These are phyloP conservation scores for Sugiyamaella neomexicana DNA, from an alignment of 1,139 yeast genomes.

Conservation along the genomic window DNA sequence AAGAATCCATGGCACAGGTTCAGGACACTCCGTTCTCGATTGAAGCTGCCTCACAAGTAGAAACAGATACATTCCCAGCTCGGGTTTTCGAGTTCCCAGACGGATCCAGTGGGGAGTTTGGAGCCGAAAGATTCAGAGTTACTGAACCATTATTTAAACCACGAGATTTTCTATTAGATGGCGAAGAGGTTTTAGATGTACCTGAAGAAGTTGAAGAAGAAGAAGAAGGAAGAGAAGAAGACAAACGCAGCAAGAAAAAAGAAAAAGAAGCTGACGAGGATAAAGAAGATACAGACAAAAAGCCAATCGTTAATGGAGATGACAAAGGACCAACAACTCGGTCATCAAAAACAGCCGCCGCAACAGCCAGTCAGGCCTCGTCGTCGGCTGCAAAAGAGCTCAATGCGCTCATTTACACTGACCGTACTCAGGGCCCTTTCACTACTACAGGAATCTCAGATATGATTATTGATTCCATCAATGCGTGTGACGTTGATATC, in stretches of 20 bases:
- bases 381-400: slow-evolving; percentile 21
- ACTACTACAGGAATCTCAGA: slow-evolving; percentile 59
- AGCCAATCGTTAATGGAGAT: background rate
- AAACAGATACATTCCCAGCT: slow-evolving; percentile 25
- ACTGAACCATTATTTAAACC: slow-evolving; percentile 73
- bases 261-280: slow-evolving; percentile 24
- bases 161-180: slow-evolving; percentile 39
- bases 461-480: slow-evolving; percentile 66
- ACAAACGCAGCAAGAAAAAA: slow-evolving; percentile 18
- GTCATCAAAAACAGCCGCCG: background rate
- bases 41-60: slow-evolving; percentile 16
- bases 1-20: slow-evolving; percentile 57
- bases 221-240: slow-evolving; percentile 34
- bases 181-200: slow-evolving; percentile 15
- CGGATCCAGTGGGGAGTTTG: slow-evolving; percentile 54
- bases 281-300: slow-evolving; percentile 12
- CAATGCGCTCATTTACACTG: slow-evolving; percentile 27
- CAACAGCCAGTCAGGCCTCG: background rate
- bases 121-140: slow-evolving; percentile 62
- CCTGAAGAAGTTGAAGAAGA: slow-evolving; percentile 34
- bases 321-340: slow-evolving; percentile 6
- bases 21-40: slow-evolving; percentile 44
- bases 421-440: slow-evolving; percentile 27
- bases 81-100: slow-evolving; percentile 83
- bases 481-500: slow-evolving; percentile 76